A percentile compares a stretch with the other conserved stretches of the same genome.
These are phyloP conservation scores for Aspergillus caelatus DNA, from an alignment of 2,329 filamentous ascomycete species.

Conservation along the genomic window DNA sequence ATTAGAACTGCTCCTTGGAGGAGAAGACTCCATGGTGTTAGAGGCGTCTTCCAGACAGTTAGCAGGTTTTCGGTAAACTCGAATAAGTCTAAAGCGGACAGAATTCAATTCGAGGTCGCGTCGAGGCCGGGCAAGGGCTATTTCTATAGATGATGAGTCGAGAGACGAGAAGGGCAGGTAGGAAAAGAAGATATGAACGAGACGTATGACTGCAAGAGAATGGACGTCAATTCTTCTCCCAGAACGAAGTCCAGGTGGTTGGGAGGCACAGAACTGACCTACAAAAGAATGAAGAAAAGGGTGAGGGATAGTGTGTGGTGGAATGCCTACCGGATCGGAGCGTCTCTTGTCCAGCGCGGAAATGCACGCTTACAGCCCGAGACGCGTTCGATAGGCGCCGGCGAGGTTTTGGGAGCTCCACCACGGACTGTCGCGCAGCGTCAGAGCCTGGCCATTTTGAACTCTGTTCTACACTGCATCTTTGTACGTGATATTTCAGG, in stretches of 20 bases:
- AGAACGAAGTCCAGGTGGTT: slow-evolving; percentile 23
- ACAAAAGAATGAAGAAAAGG: slow-evolving; percentile 30
- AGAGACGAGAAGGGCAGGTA: slow-evolving; percentile 12
- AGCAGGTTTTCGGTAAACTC: slow-evolving; percentile 16
- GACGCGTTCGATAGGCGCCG: slow-evolving; percentile 45
- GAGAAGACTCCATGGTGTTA: slow-evolving; percentile 44
- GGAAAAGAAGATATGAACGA: slow-evolving; percentile 19
- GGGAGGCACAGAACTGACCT: slow-evolving; percentile 28
- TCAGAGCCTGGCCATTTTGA: slow-evolving; percentile 16
- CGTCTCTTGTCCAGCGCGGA: slow-evolving; percentile 41
- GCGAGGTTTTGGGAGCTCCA: slow-evolving; percentile 33
- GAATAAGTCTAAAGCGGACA: slow-evolving; percentile 10
- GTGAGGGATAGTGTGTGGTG: slow-evolving; percentile 32
- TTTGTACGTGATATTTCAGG: slow-evolving; percentile 1
- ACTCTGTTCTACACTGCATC: slow-evolving; percentile 20
- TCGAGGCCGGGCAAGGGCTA: slow-evolving; percentile 21
- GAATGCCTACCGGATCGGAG: slow-evolving; percentile 38
- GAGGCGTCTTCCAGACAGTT: slow-evolving; percentile 1
- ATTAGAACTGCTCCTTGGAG: slow-evolving; percentile 37
- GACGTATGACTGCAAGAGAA: slow-evolving; percentile 22
- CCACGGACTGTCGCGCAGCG: slow-evolving; percentile 25
- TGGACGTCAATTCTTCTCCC: slow-evolving; percentile 20
- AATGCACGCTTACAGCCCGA: slow-evolving; percentile 44
- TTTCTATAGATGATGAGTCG: slow-evolving; percentile 14
- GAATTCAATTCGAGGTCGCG: slow-evolving; percentile 28